Percentiles rank a stretch among this genome's conserved stretches.
Conservation (phyloP, 2,329 filamentous ascomycete genomes). For the Dactylonectria macrodidyma region DNA sequence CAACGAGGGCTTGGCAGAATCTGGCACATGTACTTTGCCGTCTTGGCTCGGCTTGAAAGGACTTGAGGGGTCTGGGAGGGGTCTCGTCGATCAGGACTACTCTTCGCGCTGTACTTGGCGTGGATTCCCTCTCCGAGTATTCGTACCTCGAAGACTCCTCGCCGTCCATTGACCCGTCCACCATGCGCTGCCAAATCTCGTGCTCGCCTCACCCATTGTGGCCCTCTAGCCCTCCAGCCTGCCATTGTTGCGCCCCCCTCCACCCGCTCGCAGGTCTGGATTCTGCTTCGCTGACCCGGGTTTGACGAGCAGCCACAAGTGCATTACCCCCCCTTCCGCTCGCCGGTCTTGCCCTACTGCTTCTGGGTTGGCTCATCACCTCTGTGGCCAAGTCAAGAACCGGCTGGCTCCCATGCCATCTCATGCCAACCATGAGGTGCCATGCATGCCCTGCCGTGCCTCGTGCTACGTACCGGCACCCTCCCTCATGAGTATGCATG, state of each 20-base stretch:
- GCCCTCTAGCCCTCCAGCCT: slow-evolving; percentile 1
- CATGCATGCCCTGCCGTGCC: slow-evolving; percentile 9
- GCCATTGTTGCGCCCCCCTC: not conserved
- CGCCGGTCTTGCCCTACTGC: slow-evolving; percentile 1
- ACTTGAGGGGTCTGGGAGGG: not conserved
- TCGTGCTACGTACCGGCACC: too few relatives aligned
- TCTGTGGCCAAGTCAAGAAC: not conserved
- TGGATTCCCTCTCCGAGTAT: slow-evolving; percentile 18
- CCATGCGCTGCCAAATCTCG: not conserved
- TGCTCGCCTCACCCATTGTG: not conserved
- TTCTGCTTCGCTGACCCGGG: slow-evolving; percentile 1
- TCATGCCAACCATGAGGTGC: not conserved
- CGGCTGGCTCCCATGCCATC: not conserved
- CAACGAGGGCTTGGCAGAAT: slow-evolving; percentile 27
- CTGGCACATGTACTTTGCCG: slow-evolving; percentile 27
- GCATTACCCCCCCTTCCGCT: slow-evolving; percentile 2
- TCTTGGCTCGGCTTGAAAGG: slow-evolving; percentile 21
- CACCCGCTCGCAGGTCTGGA: not conserved
- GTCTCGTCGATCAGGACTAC: slow-evolving; percentile 14
- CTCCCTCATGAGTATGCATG: slow-evolving; percentile 17
- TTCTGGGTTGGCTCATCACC: slow-evolving; percentile 2
- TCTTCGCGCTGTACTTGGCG: slow-evolving; percentile 13
- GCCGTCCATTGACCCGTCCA: not conserved
- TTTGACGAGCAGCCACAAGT: not conserved
- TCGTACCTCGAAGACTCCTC: slow-evolving; percentile 13